These are phyloP conservation scores for Wickerhamiella domercqiae DNA, from an alignment of 805 yeast genomes.

Conservation along the genomic window DNA sequence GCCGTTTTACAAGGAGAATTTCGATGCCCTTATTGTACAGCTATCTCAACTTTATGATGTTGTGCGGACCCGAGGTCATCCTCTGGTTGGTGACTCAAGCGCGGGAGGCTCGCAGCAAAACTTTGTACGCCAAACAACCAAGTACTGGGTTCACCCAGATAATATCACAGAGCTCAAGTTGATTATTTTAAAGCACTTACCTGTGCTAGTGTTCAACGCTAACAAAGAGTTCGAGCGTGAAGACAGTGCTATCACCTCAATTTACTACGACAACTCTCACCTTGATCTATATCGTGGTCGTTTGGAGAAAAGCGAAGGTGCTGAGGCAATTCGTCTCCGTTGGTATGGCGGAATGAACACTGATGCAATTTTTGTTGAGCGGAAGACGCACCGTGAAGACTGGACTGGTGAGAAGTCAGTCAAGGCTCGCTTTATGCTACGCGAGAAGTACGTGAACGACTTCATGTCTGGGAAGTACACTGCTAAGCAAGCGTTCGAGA, in stretches of 20 bases:
- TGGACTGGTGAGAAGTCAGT: conserved; percentile 99
- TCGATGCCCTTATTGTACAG: conserved; percentile 77
- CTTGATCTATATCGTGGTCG: conserved; percentile 90
- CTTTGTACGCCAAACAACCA: conserved; percentile 95
- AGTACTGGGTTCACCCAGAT: conserved; percentile 98
- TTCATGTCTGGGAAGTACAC: conserved; percentile 75
- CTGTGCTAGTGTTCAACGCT: conserved; percentile 91
- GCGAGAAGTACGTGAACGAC: conserved; percentile 78
- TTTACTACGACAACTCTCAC: conserved; percentile 80
- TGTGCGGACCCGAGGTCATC: conserved; percentile 92
- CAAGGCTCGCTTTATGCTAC: conserved; percentile 85
- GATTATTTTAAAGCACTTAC: conserved; percentile 83
- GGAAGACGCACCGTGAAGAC: conserved; percentile 97
- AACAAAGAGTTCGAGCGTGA: conserved; percentile 90
- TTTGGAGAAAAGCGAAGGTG: conserved; percentile 92
- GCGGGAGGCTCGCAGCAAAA: conserved; percentile 99
- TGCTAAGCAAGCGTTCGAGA: conserved; percentile 79
- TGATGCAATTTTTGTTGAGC: conserved; percentile 85
- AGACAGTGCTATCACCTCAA: conserved; percentile 93
- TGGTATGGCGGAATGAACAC: conserved; percentile 98
- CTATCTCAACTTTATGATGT: conserved; percentile 78
- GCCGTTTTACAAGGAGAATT: conserved; percentile 91
- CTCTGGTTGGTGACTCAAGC: conserved; percentile 83
- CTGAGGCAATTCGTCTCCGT: conserved; percentile 93
- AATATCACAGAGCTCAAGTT: conserved; percentile 92